Evolutionary conservation across 148 eudicot species (phyloP).

Genomic region (Nyssa sinensis): DNA sequence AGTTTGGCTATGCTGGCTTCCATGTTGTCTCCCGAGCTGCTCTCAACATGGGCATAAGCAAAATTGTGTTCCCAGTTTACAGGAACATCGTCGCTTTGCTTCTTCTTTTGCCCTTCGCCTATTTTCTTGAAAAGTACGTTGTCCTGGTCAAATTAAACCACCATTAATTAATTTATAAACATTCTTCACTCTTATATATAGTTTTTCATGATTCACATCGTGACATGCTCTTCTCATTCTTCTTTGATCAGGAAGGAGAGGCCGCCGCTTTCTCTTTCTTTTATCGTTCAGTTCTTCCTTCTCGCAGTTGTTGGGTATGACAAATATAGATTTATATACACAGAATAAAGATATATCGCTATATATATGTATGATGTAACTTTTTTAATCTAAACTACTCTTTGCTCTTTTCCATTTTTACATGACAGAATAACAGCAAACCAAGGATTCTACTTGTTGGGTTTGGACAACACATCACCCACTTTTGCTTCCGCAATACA

Average conservation of each 20-base stretch:
- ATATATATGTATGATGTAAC: neutral
- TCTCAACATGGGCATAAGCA: slow-evolving; percentile 97
- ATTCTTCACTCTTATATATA: neutral
- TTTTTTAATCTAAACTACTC: neutral
- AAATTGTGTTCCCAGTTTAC: slow-evolving; percentile 89
- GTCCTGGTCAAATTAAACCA: neutral
- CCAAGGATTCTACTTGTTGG: slow-evolving; percentile 97
- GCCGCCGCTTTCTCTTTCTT: slow-evolving; percentile 69
- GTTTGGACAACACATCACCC: slow-evolving; percentile 92
- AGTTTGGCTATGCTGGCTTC: slow-evolving; percentile 91
- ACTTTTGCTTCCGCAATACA: slow-evolving; percentile 98
- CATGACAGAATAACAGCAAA: slow-evolving; percentile 82
- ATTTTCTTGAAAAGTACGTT: slow-evolving; percentile 83
- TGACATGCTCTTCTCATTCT: neutral
- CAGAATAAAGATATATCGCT: neutral
- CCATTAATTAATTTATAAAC: neutral
- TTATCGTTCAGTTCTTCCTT: slow-evolving; percentile 79
- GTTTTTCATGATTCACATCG: neutral
- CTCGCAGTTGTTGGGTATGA: slow-evolving; percentile 85
- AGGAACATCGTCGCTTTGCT: slow-evolving; percentile 82
- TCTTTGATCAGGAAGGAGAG: slow-evolving; percentile 72
- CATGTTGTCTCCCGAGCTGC: slow-evolving; percentile 96
- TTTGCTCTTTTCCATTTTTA: neutral
- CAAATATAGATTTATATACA: neutral
- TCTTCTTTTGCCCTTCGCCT: slow-evolving; percentile 87